Percentiles rank a stretch among this genome's conserved stretches.
These are phyloP conservation scores for Trichoderma asperelloides DNA, from an alignment of 495 filamentous ascomycete species.

Conservation along the genomic window DNA sequence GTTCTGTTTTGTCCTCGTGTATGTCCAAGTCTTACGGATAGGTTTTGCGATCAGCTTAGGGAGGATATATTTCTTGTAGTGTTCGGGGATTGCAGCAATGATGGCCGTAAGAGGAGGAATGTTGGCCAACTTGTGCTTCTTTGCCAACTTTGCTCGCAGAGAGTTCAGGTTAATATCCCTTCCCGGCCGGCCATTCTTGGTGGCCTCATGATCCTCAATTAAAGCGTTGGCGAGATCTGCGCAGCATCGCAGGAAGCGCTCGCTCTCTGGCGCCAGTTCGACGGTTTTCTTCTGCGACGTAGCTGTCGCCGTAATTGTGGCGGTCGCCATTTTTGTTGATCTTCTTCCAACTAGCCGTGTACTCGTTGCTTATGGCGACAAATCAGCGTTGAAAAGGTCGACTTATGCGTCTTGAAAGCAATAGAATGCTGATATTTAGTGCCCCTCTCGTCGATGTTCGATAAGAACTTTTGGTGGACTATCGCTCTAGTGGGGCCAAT, in stretches of 20 bases:
- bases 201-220: constrained; percentile 84
- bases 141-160: constrained; percentile 76
- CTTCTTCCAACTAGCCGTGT: not conserved
- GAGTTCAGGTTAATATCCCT: constrained; percentile 91
- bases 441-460: constrained; percentile 9
- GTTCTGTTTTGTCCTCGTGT: no score
- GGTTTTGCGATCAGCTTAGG: constrained; percentile 94
- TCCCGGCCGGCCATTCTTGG: constrained; percentile 58
- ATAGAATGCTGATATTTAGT: not conserved
- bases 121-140: constrained; percentile 77
- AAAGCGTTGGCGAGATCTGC: constrained; percentile 89
- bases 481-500: not conserved
- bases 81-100: constrained; percentile 92
- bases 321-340: constrained; percentile 30
- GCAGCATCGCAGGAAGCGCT: constrained; percentile 86
- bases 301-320: constrained; percentile 29
- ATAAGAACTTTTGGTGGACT: constrained; percentile 4
- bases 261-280: constrained; percentile 80
- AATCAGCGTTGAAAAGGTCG: not conserved
- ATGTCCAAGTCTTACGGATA: constrained; percentile 76
- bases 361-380: not conserved
- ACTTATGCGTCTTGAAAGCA: not conserved
- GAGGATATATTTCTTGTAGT: constrained; percentile 98
- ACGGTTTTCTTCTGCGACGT: constrained; percentile 48
- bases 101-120: constrained; percentile 92